Evolutionary conservation across 768 basidiomycete genomes (phyloP), one percentile per base, ranked within the genome.

Genomic region (Xanthoconium purpureum): DNA sequence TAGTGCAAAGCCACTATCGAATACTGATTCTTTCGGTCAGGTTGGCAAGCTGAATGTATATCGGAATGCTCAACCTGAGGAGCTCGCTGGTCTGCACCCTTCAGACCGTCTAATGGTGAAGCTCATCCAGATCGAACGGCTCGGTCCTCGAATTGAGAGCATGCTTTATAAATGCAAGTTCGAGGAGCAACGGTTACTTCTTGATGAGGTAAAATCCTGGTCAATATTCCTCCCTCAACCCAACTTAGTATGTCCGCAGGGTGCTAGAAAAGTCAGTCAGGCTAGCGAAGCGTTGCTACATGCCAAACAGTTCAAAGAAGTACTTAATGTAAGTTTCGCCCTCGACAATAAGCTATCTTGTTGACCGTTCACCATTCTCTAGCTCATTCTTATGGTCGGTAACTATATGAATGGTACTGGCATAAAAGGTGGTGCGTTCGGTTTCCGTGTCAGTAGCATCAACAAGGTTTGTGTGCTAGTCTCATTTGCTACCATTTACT

Each of bases 371-470:
- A 61, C 47, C 28, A 43, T 40, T 5, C 6, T 43, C 18, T 51
- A 88, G 88, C 82, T 99, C 40, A 97, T 98, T 61, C 85, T 99
- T 14, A 80, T 95, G 63, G 84, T 99, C 62, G 96, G 96, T 42
- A 99, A 99, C 71, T 99, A 94, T 71, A 94, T 98, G 88, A 99
- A 99, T 68, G 93, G 94, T 7, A 89, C 93, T 51, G 94, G 95
- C 52, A 82, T 93, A 64, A 97, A 96, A 71, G 96, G 96, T 53
- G 95, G 95, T 33, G 97, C 97, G 1, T 96, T 91, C 64, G 96
- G 96, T 56, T 99, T 99, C 82, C 85, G 90, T 65, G 85, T 98
- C 50, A 94, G 92, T 74, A 96, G 94, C 71, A 95, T 99, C 73
- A 98, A 99, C 76, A 94, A 94, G 81, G 94, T 87, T 65, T 59